Conservation (phyloP, 106 monocot species). For the Dendrobium huoshanense region DNA sequence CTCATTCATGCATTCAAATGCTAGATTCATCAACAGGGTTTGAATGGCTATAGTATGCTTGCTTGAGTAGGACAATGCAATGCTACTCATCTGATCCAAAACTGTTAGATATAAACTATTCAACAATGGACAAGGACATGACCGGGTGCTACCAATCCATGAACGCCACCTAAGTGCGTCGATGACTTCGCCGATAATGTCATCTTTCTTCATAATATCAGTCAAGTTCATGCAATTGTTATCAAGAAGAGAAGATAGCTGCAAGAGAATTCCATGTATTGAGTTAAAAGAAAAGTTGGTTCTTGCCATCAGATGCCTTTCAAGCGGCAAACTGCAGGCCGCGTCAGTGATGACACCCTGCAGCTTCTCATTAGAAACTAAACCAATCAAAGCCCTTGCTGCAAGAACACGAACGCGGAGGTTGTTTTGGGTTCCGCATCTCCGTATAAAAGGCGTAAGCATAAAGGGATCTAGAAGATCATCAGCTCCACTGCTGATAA, state of each 20-base stretch:
- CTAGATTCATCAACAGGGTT: conserved; percentile 32
- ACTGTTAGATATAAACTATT: conserved; percentile 56
- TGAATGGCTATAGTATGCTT: conserved; percentile 26
- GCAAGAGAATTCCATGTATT: conserved; percentile 84
- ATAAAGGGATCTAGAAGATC: conserved; percentile 79
- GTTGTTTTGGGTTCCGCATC: conserved; percentile 86
- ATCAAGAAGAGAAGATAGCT: conserved; percentile 68
- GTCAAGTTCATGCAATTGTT: conserved; percentile 59
- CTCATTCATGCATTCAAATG: conserved; percentile 44
- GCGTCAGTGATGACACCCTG: conserved; percentile 34
- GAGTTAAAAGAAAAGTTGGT: conserved; percentile 50
- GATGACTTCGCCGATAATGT: conserved; percentile 48
- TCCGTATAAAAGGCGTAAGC: conserved; percentile 70
- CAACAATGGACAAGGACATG: conserved; percentile 70
- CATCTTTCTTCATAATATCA: conserved; percentile 55
- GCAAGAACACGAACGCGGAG: conserved; percentile 80
- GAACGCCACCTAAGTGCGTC: conserved; percentile 47
- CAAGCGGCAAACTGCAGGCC: conserved; percentile 39
- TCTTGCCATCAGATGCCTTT: conserved; percentile 10
- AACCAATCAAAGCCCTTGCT: conserved; percentile 79
- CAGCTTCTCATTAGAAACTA: conserved; percentile 90
- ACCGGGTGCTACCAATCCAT: conserved; percentile 59
- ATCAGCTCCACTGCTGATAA: conserved; percentile 47
- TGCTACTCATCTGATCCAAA: conserved; percentile 59
- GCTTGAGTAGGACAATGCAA: conserved; percentile 39